Conservation (phyloP, 805 yeast species). For the Isabelozyma gotoi region DNA sequence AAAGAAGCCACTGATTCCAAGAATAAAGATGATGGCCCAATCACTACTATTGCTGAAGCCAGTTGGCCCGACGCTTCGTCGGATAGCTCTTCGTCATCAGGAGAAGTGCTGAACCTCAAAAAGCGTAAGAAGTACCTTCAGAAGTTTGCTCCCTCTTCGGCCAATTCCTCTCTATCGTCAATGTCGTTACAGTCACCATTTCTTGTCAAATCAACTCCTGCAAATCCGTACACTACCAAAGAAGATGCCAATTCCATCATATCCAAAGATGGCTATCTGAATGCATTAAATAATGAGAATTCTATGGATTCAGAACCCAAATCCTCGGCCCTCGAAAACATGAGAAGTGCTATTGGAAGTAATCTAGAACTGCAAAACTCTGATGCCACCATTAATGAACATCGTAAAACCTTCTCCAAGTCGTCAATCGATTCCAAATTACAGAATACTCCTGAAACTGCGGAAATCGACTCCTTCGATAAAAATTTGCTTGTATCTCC, state of each 20-base stretch:
- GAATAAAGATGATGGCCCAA: neutral
- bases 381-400: conserved; percentile 2
- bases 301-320: neutral
- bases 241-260: conserved; percentile 46
- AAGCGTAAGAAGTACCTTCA: neutral
- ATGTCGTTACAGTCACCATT: conserved; percentile 34
- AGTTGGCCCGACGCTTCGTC: neutral
- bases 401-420: neutral
- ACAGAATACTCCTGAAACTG: neutral
- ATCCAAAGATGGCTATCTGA: conserved; percentile 25
- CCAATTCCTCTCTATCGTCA: conserved; percentile 14
- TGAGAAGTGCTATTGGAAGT: conserved; percentile 2
- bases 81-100: neutral
- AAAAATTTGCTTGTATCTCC: conserved; percentile 22
- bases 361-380: conserved; percentile 1
- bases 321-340: conserved; percentile 1
- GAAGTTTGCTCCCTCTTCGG: neutral
- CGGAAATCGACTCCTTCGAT: neutral
- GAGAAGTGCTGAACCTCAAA: neutral
- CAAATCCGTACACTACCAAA: conserved; percentile 51
- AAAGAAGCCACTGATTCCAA: neutral
- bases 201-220: conserved; percentile 44
- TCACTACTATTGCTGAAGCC: neutral
- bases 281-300: conserved; percentile 12
- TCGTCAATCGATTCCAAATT: neutral